A percentile compares a stretch with the other conserved stretches of the same genome.
phyloP scores from a whole-genome alignment of 345 rosid genomes.

The Balakata baccata region DNA sequence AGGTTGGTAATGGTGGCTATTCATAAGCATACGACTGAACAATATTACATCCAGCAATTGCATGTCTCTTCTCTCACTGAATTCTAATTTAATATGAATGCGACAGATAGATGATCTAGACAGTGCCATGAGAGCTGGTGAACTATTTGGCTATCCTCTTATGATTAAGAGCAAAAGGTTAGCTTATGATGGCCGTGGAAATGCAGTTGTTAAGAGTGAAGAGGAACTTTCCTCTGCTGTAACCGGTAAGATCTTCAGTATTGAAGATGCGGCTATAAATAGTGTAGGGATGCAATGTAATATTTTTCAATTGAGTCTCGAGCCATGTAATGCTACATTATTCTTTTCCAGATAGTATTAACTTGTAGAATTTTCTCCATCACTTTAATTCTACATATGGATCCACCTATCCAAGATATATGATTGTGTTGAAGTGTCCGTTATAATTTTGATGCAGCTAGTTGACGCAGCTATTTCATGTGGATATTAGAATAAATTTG shows the following conservation, averaged over 20 bases:
- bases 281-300: background rate
- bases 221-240: constrained; percentile 73
- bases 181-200: constrained; percentile 99
- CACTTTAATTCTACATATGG: background rate
- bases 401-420: background rate
- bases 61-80: background rate
- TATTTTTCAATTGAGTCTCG: background rate
- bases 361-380: background rate
- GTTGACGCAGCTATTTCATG: no score
- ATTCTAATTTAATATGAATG: constrained; percentile 10
- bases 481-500: background rate
- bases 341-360: background rate
- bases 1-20: constrained; percentile 49
- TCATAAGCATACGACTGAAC: constrained; percentile 12
- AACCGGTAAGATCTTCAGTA: constrained; percentile 40
- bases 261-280: background rate
- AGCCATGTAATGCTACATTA: background rate
- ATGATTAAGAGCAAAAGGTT: constrained; percentile 88
- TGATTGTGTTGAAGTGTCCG: background rate
- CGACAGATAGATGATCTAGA: constrained; percentile 70
- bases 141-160: constrained; percentile 74
- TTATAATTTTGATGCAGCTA: background rate
- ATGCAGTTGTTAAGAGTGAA: constrained; percentile 82
- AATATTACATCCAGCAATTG: background rate
- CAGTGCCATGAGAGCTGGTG: constrained; percentile 69